phyloP scores from a whole-genome alignment of 2,329 filamentous ascomycete species.

The Escovopsis sp. region DNA sequence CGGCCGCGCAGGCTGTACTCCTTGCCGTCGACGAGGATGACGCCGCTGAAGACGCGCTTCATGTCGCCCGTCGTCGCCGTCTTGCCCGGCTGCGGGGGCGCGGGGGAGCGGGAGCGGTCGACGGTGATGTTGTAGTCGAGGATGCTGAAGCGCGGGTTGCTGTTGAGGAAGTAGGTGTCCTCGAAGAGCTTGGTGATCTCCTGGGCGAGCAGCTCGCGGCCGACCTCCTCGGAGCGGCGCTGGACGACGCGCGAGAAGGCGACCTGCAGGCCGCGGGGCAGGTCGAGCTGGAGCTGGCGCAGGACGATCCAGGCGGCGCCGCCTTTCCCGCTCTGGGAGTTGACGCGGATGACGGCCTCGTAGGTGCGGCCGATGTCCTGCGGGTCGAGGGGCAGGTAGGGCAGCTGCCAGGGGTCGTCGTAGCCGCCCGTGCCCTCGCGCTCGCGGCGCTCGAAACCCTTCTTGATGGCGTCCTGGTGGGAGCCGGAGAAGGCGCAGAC shows the following conservation, averaged over 20 bases:
- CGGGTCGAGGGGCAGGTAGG: conserved; percentile 86
- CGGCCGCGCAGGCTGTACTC: conserved; percentile 67
- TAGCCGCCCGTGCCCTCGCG: conserved; percentile 28
- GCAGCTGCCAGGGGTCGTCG: conserved; percentile 66
- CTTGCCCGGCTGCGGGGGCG: conserved; percentile 50
- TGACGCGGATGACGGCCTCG: conserved; percentile 94
- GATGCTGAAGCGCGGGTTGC: conserved; percentile 71
- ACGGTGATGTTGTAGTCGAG: conserved; percentile 84
- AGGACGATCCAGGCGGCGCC: conserved; percentile 91
- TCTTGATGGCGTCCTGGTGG: conserved; percentile 94
- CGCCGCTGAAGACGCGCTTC: conserved; percentile 68
- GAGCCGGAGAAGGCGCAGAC: conserved; percentile 82
- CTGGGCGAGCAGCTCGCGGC: conserved; percentile 65
- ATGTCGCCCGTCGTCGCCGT: conserved; percentile 65
- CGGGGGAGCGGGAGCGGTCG: conserved; percentile 64
- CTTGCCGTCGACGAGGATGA: conserved; percentile 65
- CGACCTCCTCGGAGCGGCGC: conserved; percentile 59
- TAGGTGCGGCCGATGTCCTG: conserved; percentile 92
- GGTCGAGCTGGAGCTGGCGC: conserved; percentile 74
- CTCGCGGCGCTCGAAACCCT: conserved; percentile 64
- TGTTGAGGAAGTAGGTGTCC: conserved; percentile 67
- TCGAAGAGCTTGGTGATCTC: conserved; percentile 88
- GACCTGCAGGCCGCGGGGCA: conserved; percentile 82
- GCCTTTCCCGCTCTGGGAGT: conserved; percentile 90
- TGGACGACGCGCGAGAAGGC: conserved; percentile 85